phyloP scores from a whole-genome alignment of 441 rosid genomes.

The Gossypium schwendimanii region DNA sequence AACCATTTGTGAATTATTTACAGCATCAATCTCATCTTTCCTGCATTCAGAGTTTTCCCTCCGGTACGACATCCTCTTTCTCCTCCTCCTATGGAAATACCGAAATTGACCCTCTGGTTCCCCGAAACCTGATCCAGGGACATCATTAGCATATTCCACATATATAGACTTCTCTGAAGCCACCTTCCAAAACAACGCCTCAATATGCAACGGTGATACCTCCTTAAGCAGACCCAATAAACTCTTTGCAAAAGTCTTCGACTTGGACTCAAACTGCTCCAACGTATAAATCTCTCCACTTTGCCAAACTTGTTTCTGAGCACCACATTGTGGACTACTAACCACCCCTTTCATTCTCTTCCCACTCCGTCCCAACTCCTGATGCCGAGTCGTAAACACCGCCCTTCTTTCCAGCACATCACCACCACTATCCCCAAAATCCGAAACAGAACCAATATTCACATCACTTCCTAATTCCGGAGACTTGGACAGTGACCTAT shows the following conservation, averaged over 20 bases:
- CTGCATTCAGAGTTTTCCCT: constrained; percentile 32
- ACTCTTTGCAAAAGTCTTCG: constrained; percentile 65
- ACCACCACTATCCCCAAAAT: constrained; percentile 20
- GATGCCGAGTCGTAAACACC: constrained; percentile 92
- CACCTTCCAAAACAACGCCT: constrained; percentile 88
- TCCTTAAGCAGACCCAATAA: constrained; percentile 61
- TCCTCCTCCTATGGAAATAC: constrained; percentile 60
- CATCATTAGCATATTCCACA: constrained; percentile 97
- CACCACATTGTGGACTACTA: constrained; percentile 38
- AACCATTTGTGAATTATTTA: constrained; percentile 15
- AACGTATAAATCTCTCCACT: constrained; percentile 91
- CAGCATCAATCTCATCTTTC: constrained; percentile 24
- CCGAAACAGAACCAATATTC: constrained; percentile 20
- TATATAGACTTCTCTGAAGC: constrained; percentile 78
- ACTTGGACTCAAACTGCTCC: constrained; percentile 90
- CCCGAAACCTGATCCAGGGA: constrained; percentile 94
- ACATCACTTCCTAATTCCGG: constrained; percentile 61
- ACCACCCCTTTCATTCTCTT: constrained; percentile 52
- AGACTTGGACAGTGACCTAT: constrained; percentile 65
- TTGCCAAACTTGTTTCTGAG: constrained; percentile 93
- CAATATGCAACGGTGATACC: constrained; percentile 61
- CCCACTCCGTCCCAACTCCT: constrained; percentile 73
- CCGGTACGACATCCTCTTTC: constrained; percentile 60
- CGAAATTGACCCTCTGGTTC: constrained; percentile 66
- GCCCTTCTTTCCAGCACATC: constrained; percentile 53